phyloP scores from a whole-genome alignment of 1,284 basidiomycete species.

The Fistulina hepatica region DNA sequence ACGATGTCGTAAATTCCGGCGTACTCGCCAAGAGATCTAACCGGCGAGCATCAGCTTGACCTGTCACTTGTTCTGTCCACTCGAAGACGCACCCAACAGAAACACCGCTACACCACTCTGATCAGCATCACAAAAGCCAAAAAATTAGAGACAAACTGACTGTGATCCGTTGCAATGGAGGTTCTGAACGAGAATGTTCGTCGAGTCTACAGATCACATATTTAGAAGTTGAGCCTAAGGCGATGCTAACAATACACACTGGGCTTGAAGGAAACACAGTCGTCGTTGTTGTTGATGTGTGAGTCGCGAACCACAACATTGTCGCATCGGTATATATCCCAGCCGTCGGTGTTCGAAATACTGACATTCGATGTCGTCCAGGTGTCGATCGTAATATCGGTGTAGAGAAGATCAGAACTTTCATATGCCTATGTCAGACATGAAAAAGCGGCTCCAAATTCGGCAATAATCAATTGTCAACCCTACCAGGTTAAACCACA shows the following conservation, averaged over 20 bases:
- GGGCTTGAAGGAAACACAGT: slow-evolving; percentile 60
- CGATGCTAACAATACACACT: slow-evolving; percentile 27
- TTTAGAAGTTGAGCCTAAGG: neutral
- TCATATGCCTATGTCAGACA: slow-evolving; percentile 28
- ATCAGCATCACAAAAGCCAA: neutral
- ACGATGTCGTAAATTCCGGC: slow-evolving; percentile 54
- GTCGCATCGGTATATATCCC: slow-evolving; percentile 53
- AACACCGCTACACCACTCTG: slow-evolving; percentile 32
- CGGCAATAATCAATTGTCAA: neutral
- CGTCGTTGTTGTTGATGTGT: slow-evolving; percentile 48
- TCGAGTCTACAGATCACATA: slow-evolving; percentile 27
- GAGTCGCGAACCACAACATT: slow-evolving; percentile 40
- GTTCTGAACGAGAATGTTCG: slow-evolving; percentile 48
- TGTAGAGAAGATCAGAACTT: slow-evolving; percentile 35
- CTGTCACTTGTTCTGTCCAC: no score
- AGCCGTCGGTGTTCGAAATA: slow-evolving; percentile 48
- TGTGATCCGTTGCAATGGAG: slow-evolving; percentile 52
- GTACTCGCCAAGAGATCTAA: slow-evolving; percentile 40
- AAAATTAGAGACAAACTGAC: slow-evolving; percentile 20
- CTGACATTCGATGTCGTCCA: slow-evolving; percentile 34
- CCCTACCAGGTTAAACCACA: slow-evolving; percentile 42
- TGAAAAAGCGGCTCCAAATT: neutral
- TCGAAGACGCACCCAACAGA: slow-evolving; percentile 52
- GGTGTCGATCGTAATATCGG: slow-evolving; percentile 34
- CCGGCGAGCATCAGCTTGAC: neutral